Conservation (phyloP, 352 stramenopile genomes). For the Phytopythium montanum region DNA sequence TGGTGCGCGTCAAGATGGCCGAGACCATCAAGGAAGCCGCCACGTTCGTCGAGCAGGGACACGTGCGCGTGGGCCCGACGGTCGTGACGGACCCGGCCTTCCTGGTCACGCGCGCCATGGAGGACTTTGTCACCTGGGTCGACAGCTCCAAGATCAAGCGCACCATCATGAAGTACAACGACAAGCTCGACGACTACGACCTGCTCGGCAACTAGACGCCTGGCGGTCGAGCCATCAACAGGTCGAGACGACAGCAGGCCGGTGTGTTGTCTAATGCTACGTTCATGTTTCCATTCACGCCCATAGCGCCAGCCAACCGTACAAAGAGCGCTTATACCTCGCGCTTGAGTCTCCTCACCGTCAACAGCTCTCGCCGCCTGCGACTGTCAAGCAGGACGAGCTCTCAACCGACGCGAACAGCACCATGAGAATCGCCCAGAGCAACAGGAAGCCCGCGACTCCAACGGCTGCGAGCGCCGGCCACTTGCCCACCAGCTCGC, state of each 20-base stretch:
- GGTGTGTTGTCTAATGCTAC: conserved; percentile 7
- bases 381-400: conserved; percentile 60
- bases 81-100: conserved; percentile 97
- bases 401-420: conserved; percentile 44
- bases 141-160: conserved; percentile 97
- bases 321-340: neutral
- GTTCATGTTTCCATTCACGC: conserved; percentile 8
- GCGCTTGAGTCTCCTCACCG: neutral
- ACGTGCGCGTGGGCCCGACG: conserved; percentile 92
- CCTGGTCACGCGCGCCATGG: conserved; percentile 96
- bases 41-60: conserved; percentile 97
- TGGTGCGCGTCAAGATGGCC: conserved; percentile 99
- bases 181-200: conserved; percentile 99
- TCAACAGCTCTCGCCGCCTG: conserved; percentile 62
- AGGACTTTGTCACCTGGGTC: conserved; percentile 99
- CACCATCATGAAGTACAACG: conserved; percentile 99
- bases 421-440: conserved; percentile 54
- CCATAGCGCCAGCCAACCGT: neutral
- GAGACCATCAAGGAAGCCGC: conserved; percentile 97
- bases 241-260: neutral
- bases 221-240: neutral
- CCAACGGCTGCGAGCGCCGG: conserved; percentile 24
- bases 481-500: conserved; percentile 14
- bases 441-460: conserved; percentile 31
- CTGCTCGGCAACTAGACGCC: conserved; percentile 91